A percentile compares a stretch with the other conserved stretches of the same genome.
These are phyloP conservation scores for Diaporthe caulivora DNA, from an alignment of 2,329 filamentous ascomycete genomes.

Conservation along the genomic window DNA sequence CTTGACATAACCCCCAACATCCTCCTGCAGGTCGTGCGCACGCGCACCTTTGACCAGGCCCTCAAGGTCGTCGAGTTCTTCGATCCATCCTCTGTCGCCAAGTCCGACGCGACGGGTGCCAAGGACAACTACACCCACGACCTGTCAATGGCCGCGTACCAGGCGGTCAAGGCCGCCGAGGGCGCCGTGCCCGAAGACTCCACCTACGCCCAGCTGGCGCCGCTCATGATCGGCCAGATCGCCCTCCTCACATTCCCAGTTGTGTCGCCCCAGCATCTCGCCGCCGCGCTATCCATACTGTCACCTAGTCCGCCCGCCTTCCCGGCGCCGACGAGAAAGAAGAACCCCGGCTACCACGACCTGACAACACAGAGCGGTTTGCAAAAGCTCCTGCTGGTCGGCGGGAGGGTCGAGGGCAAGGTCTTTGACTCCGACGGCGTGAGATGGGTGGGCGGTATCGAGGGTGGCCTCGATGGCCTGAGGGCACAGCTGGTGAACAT, in stretches of 20 bases:
- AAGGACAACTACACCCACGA: conserved; percentile 61
- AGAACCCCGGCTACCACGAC: conserved; percentile 86
- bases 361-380: conserved; percentile 82
- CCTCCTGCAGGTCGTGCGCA: conserved; percentile 87
- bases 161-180: conserved; percentile 55
- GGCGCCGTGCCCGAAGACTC: conserved; percentile 52
- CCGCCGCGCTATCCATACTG: conserved; percentile 83
- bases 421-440: conserved; percentile 82
- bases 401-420: conserved; percentile 87
- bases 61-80: conserved; percentile 90
- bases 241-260: conserved; percentile 84
- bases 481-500: conserved; percentile 84
- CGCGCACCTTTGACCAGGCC: conserved; percentile 88
- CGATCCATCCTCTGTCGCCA: conserved; percentile 59
- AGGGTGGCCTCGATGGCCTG: conserved; percentile 84
- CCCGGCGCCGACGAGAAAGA: conserved; percentile 80
- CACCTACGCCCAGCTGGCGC: conserved; percentile 71
- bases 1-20: conserved; percentile 70
- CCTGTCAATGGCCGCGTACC: conserved; percentile 65
- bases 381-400: conserved; percentile 88
- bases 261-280: conserved; percentile 87
- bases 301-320: conserved; percentile 79
- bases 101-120: conserved; percentile 48
- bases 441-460: conserved; percentile 77
- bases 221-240: conserved; percentile 84